Evolutionary conservation across 345 rosid species (phyloP), one percentile per base, ranked within the genome.

Genomic region (Citrus medica): DNA sequence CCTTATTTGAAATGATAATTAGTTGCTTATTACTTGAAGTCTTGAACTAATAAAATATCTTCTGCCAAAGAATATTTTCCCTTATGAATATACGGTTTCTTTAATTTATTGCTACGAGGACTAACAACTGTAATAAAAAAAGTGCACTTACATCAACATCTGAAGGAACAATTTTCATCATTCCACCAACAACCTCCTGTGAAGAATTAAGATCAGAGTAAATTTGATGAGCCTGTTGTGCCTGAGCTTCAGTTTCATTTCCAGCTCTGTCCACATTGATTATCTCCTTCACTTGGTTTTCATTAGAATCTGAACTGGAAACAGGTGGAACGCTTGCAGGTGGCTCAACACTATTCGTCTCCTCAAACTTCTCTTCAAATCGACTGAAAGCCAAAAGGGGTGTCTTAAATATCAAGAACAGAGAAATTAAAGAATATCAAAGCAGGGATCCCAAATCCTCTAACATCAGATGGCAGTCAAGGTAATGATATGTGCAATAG

Each of bases 311-410:
- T 22, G 92, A 88, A 78, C 88, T 79, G 56, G 95, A 87, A 83
- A 92, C 86, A 79, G 80, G 87, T 25, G 93, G 89, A 70, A 87
- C 65, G 78, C 80, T 80, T 30, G 69, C 40, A 58, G 89, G 84
- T 79, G 91, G 85, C 76, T 73, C 94, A 77, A 68, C 78, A 62
- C 90, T 88, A 84, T 89, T 92, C 73, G 82, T 77, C 79, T 96
- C 98, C 82, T 92, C 98, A 59, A 89, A 87, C 86, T 89, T 96
- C 84, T 92, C 96, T 85, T 94, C 97, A 77, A 96, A 96, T 88
- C 90, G 97, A 79, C 99, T 96, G 82, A 68, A 81, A 70, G 61
- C 37, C 40, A 53, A 67, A 30, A 78, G 69, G 67, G 67, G 71
- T 65, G 25, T 58, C 25, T 77, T 48, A 67, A 42, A 67, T 30